A percentile compares a stretch with the other conserved stretches of the same genome.
phyloP scores from a whole-genome alignment of 768 basidiomycete species.

The Boletellus sp. region DNA sequence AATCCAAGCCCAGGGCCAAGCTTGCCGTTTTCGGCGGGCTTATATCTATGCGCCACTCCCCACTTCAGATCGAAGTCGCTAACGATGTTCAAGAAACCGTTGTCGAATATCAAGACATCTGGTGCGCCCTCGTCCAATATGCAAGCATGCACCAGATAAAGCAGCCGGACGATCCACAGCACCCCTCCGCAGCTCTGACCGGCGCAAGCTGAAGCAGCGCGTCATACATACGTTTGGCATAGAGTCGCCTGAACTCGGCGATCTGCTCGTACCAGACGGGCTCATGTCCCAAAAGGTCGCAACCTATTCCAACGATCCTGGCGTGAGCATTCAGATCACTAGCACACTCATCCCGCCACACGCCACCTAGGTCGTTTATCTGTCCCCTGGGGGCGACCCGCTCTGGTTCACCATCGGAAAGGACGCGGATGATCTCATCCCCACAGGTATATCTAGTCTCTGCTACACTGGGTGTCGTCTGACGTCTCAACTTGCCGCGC shows the following conservation, averaged over 20 bases:
- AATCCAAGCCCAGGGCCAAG: not conserved
- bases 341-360: not conserved
- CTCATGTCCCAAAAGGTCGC: conserved; percentile 63
- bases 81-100: conserved; percentile 77
- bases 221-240: conserved; percentile 46
- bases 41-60: not conserved
- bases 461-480: not conserved
- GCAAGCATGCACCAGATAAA: not conserved
- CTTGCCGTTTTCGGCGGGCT: conserved; percentile 16
- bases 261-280: conserved; percentile 71
- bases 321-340: conserved; percentile 38
- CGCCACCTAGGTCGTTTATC: conserved; percentile 52
- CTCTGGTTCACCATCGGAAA: conserved; percentile 78
- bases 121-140: conserved; percentile 25
- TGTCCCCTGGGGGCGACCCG: conserved; percentile 64
- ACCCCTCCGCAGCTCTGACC: conserved; percentile 68
- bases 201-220: conserved; percentile 65
- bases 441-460: conserved; percentile 45
- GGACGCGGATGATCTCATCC: conserved; percentile 62
- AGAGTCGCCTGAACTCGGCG: conserved; percentile 52
- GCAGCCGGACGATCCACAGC: conserved; percentile 31
- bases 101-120: conserved; percentile 65
- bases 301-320: conserved; percentile 61
- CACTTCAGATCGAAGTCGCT: not conserved
- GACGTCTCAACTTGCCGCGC: not conserved